Conservation (phyloP, 768 basidiomycete species). For the Hypholoma fasciculare region DNA sequence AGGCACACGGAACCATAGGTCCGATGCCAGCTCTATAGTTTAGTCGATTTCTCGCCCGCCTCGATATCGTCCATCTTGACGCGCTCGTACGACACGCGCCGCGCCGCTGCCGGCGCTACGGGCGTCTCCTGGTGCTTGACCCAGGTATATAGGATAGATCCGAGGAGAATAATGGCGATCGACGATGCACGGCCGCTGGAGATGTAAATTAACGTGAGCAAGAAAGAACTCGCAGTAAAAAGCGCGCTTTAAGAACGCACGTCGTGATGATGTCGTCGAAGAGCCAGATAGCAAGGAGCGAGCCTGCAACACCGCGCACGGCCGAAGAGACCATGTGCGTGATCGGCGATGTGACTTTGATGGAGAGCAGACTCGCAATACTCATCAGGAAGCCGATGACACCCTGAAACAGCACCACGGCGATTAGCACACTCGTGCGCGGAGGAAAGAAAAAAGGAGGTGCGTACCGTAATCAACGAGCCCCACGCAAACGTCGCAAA, state of each 20-base stretch:
- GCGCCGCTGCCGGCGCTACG: constrained; percentile 25
- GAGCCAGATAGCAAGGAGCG: constrained; percentile 76
- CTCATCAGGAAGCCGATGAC: constrained; percentile 92
- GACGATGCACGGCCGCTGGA: constrained; percentile 78
- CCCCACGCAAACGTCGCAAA: constrained; percentile 75
- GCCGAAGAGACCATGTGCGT: constrained; percentile 98
- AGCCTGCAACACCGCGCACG: constrained; percentile 92
- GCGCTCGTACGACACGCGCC: constrained; percentile 51
- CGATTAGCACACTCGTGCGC: neutral
- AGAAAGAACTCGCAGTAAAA: neutral
- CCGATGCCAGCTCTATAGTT: too few relatives aligned
- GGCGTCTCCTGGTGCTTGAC: constrained; percentile 75
- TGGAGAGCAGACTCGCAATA: constrained; percentile 88
- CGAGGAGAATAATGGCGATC: constrained; percentile 77
- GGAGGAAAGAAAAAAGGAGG: neutral
- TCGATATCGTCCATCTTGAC: constrained; percentile 53
- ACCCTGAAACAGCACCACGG: constrained; percentile 47
- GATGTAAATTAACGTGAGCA: neutral
- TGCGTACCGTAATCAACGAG: constrained; percentile 72
- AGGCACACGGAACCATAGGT: too few relatives aligned
- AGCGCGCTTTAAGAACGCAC: constrained; percentile 42
- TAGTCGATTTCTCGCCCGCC: constrained; percentile 13
- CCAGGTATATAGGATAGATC: constrained; percentile 89
- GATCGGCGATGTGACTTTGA: constrained; percentile 97
- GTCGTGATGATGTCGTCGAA: constrained; percentile 80